Evolutionary conservation across 495 filamentous ascomycete species (phyloP).

Genomic region (Penicillium cosmopolitanum): DNA sequence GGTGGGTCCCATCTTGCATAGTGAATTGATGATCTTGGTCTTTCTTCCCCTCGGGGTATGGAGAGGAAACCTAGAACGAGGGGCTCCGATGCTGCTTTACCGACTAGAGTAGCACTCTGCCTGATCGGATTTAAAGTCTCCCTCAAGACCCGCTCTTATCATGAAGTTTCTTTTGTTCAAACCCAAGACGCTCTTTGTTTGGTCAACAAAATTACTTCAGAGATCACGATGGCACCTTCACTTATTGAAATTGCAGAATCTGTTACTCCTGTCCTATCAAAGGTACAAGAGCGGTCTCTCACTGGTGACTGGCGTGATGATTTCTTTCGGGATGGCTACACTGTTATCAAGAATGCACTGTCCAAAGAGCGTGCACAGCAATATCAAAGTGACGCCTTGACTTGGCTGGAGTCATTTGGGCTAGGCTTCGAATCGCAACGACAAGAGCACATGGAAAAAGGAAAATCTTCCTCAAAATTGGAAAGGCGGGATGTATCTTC

Average conservation of each 20-base stretch:
- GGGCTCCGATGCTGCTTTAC: too few species aligned
- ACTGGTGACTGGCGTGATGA: constrained; percentile 41
- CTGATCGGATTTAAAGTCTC: too few species aligned
- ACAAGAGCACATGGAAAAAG: constrained; percentile 3
- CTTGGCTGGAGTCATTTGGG: constrained; percentile 11
- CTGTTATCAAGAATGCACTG: constrained; percentile 24
- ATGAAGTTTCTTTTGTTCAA: too few species aligned
- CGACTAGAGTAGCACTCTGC: too few species aligned
- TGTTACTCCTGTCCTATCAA: background rate
- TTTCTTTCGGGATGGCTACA: constrained; percentile 39
- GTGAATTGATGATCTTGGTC: too few species aligned
- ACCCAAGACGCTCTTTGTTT: background rate
- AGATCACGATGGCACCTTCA: background rate
- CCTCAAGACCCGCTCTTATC: too few species aligned
- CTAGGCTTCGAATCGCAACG: constrained; percentile 8
- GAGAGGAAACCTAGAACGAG: too few species aligned
- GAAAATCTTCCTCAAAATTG: constrained; percentile 9
- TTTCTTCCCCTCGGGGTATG: too few species aligned
- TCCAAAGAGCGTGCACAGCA: constrained; percentile 4
- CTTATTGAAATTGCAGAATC: background rate
- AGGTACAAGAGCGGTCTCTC: background rate
- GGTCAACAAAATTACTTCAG: background rate
- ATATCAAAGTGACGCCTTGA: constrained; percentile 3
- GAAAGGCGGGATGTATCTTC: background rate
- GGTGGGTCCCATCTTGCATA: background rate